These are phyloP conservation scores for Trichosporon coremiiforme DNA, from an alignment of 1,284 basidiomycete species.

Conservation along the genomic window DNA sequence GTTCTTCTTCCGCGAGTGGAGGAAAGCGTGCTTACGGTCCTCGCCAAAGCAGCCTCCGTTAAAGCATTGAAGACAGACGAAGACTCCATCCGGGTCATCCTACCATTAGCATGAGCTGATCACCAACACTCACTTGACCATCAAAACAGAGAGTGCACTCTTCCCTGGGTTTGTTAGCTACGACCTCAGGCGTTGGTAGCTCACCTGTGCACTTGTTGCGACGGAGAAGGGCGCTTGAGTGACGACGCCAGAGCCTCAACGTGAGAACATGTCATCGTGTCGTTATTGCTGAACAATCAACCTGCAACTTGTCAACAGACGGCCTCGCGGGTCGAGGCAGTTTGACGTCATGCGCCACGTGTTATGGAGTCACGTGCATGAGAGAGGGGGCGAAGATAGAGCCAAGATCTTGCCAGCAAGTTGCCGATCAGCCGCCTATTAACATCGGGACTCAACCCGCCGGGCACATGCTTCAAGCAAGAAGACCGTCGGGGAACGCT, in stretches of 20 bases:
- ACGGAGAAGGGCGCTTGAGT: constrained; percentile 42
- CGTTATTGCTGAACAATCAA: neutral
- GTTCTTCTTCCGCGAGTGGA: constrained; percentile 69
- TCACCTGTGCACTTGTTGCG: constrained; percentile 55
- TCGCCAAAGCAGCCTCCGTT: constrained; percentile 78
- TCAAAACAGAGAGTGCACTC: constrained; percentile 88
- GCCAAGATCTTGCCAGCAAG: neutral
- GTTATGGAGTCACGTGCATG: neutral
- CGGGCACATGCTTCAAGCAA: neutral
- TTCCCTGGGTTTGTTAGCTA: constrained; percentile 40
- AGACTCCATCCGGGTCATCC: constrained; percentile 75
- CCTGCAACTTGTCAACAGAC: neutral
- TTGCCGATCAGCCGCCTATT: constrained; percentile 2
- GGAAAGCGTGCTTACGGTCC: constrained; percentile 67
- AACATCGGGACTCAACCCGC: neutral
- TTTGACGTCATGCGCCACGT: constrained; percentile 10
- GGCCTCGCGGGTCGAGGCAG: neutral
- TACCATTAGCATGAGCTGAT: constrained; percentile 47
- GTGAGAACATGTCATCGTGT: constrained; percentile 42
- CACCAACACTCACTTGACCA: constrained; percentile 66
- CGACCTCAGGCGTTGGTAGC: constrained; percentile 23
- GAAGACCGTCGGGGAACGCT: neutral
- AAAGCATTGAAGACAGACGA: constrained; percentile 91
- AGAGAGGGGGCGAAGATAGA: neutral
- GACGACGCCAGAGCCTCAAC: constrained; percentile 34